These are phyloP conservation scores for Acanthamoeba triangularis DNA, from an alignment of 208 protist species.

Conservation along the genomic window DNA sequence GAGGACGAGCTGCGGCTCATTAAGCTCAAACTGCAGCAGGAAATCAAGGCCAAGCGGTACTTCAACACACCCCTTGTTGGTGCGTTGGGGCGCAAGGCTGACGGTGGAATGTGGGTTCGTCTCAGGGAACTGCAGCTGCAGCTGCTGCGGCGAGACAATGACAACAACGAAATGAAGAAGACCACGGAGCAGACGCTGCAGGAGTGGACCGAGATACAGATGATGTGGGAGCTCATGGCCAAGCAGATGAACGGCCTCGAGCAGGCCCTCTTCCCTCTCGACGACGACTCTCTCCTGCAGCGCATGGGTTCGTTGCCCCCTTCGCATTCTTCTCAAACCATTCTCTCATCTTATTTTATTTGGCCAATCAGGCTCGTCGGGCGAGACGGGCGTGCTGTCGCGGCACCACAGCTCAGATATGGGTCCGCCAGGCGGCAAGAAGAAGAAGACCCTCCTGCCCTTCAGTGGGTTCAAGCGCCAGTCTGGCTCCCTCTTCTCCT, in stretches of 20 bases:
- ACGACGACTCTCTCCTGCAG: neutral
- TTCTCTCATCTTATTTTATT: neutral
- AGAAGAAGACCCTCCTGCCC: conserved; percentile 39
- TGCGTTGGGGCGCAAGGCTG: neutral
- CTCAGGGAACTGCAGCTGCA: conserved; percentile 43
- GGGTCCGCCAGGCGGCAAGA: neutral
- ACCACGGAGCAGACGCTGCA: conserved; percentile 57
- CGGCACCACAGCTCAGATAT: neutral
- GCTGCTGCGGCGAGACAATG: conserved; percentile 59
- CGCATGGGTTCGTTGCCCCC: neutral
- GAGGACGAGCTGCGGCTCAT: conserved; percentile 70
- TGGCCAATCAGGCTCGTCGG: neutral
- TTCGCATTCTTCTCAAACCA: neutral
- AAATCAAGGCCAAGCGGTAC: conserved; percentile 22
- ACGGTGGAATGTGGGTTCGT: neutral
- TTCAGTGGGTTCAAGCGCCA: conserved; percentile 23
- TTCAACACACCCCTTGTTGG: no score
- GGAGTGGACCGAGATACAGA: conserved; percentile 54
- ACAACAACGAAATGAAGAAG: conserved; percentile 68
- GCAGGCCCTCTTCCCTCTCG: conserved; percentile 23
- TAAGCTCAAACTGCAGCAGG: conserved; percentile 68
- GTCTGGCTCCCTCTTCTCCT: neutral
- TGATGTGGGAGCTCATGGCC: conserved; percentile 52
- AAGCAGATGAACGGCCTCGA: conserved; percentile 45
- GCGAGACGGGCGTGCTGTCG: neutral